Percentiles rank a stretch among this genome's conserved stretches.
Conservation (phyloP, 75 land plant genomes). For the Isoetes taiwanensis region DNA sequence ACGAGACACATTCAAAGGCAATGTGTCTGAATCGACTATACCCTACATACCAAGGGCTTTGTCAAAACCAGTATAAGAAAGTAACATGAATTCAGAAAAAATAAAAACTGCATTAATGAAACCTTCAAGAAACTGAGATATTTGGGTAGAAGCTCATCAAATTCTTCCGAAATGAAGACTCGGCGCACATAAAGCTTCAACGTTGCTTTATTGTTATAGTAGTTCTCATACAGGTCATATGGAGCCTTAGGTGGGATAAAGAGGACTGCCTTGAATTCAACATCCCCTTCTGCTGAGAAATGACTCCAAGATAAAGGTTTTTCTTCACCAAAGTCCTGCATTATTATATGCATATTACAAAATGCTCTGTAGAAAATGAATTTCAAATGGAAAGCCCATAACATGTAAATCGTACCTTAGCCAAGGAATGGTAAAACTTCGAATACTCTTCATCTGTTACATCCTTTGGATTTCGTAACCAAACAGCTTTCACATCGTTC, state of each 20-base stretch:
- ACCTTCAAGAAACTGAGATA: conserved; percentile 86
- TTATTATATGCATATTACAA: background rate
- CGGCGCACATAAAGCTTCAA: conserved; percentile 86
- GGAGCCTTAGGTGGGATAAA: conserved; percentile 94
- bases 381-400: background rate
- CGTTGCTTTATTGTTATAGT: conserved; percentile 65
- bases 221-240: conserved; percentile 85
- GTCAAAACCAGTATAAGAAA: no score
- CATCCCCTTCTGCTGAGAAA: conserved; percentile 96
- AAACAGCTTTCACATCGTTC: conserved; percentile 90
- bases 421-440: conserved; percentile 74
- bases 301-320: conserved; percentile 89
- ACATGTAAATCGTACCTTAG: conserved; percentile 44
- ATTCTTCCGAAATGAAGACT: conserved; percentile 92
- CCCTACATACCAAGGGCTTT: conserved; percentile 40
- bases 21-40: conserved; percentile 91
- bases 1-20: conserved; percentile 92
- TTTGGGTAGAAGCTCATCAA: conserved; percentile 93
- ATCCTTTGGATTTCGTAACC: conserved; percentile 91
- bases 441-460: conserved; percentile 91
- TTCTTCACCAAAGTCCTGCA: conserved; percentile 74
- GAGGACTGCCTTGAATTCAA: conserved; percentile 88
- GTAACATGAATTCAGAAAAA: background rate
- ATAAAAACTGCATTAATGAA: background rate
- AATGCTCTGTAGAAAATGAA: background rate